A percentile compares a stretch with the other conserved stretches of the same genome.
These are phyloP conservation scores for Aspergillus taichungensis DNA, from an alignment of 495 filamentous ascomycete genomes.

Conservation along the genomic window DNA sequence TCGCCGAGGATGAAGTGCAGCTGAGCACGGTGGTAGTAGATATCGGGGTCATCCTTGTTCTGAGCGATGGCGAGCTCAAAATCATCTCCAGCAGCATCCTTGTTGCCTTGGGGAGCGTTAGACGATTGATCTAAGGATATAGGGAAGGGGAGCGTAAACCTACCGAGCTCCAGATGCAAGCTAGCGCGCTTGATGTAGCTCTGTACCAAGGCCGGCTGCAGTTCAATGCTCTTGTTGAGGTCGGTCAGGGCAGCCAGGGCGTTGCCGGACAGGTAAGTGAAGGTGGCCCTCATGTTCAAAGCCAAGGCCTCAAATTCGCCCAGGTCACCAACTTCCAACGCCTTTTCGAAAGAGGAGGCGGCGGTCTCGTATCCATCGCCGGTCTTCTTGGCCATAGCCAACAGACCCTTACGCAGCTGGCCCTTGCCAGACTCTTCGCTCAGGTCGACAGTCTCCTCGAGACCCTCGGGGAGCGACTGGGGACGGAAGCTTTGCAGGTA, in stretches of 20 bases:
- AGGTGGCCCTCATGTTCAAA: slow-evolving; percentile 93
- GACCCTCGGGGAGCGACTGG: slow-evolving; percentile 65
- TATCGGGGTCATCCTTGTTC: slow-evolving; percentile 86
- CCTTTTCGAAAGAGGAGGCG: slow-evolving; percentile 73
- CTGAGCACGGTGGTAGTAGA: slow-evolving; percentile 98
- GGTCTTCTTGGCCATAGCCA: slow-evolving; percentile 75
- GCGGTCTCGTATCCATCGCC: slow-evolving; percentile 85
- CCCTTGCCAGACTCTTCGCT: slow-evolving; percentile 73
- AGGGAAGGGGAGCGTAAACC: slow-evolving; percentile 13
- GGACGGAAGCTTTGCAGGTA: slow-evolving; percentile 96
- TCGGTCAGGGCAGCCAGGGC: slow-evolving; percentile 73
- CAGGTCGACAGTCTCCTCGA: slow-evolving; percentile 71
- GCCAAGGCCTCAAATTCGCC: slow-evolving; percentile 80
- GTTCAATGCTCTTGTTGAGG: slow-evolving; percentile 82
- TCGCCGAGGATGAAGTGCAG: slow-evolving; percentile 96
- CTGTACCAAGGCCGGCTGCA: slow-evolving; percentile 80
- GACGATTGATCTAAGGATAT: neutral
- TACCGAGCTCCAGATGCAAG: slow-evolving; percentile 94
- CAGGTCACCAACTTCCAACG: slow-evolving; percentile 68
- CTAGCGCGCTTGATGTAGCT: slow-evolving; percentile 98
- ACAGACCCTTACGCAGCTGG: slow-evolving; percentile 71
- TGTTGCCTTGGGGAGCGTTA: slow-evolving; percentile 52
- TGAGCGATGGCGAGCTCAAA: slow-evolving; percentile 79
- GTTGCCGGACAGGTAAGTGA: slow-evolving; percentile 84
- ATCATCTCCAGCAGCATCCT: slow-evolving; percentile 77